A percentile compares a stretch with the other conserved stretches of the same genome.
Conservation (phyloP, 2,329 filamentous ascomycete genomes). For the Bipolaris gigantea region DNA sequence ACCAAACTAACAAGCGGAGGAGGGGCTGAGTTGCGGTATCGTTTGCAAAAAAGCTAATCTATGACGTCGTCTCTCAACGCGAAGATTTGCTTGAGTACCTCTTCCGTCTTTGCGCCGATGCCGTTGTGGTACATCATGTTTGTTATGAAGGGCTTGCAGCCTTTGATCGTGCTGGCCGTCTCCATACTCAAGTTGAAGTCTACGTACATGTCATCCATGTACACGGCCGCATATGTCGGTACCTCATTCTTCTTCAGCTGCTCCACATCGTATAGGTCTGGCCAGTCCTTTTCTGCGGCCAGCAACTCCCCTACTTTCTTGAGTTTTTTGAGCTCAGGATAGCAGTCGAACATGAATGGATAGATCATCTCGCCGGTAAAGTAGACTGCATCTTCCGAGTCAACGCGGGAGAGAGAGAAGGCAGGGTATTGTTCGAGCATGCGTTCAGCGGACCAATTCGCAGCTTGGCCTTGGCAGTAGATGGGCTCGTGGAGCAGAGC, state of each 20-base stretch:
- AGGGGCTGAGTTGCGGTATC: neutral
- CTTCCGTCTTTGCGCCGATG: slow-evolving; percentile 70
- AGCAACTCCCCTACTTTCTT: slow-evolving; percentile 70
- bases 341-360: slow-evolving; percentile 80
- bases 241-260: slow-evolving; percentile 77
- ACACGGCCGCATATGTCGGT: slow-evolving; percentile 83
- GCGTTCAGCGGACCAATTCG: slow-evolving; percentile 75
- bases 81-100: slow-evolving; percentile 77
- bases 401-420: slow-evolving; percentile 47
- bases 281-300: slow-evolving; percentile 71
- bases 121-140: slow-evolving; percentile 89
- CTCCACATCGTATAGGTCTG: slow-evolving; percentile 71
- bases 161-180: slow-evolving; percentile 74
- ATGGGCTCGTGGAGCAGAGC: slow-evolving; percentile 84
- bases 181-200: slow-evolving; percentile 73
- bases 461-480: slow-evolving; percentile 71
- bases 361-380: slow-evolving; percentile 96
- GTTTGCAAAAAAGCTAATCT: slow-evolving; percentile 47
- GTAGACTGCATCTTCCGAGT: slow-evolving; percentile 60
- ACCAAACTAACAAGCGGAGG: neutral
- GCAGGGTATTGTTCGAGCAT: slow-evolving; percentile 56
- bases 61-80: slow-evolving; percentile 71
- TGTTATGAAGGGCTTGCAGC: slow-evolving; percentile 79
- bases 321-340: slow-evolving; percentile 72
- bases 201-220: slow-evolving; percentile 90